phyloP scores from a whole-genome alignment of 176 grass and related monocot species.

The Aegilops longissima region DNA sequence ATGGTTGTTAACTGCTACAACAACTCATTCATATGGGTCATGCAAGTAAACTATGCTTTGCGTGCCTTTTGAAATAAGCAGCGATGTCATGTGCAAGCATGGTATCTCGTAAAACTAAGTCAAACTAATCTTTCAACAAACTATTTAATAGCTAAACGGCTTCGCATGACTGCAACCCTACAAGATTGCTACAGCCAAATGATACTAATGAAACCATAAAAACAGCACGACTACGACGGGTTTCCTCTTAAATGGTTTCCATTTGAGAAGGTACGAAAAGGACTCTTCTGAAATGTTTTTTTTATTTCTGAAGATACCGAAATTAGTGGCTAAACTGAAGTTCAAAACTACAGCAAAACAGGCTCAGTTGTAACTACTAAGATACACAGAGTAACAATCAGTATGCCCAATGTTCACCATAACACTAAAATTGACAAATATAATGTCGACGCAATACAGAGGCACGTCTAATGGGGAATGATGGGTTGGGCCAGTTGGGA shows the following conservation, averaged over 20 bases:
- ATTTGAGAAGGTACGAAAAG: not conserved
- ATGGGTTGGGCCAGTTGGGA: not conserved
- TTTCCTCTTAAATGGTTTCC: not conserved
- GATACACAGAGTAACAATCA: not conserved
- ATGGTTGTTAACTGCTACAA: constrained; percentile 43
- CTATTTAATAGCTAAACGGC: not conserved
- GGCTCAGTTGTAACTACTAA: not conserved
- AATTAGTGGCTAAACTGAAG: not conserved
- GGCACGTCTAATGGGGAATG: not conserved
- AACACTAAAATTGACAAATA: not conserved
- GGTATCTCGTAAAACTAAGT: constrained; percentile 16
- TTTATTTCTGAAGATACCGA: not conserved
- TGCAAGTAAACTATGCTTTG: constrained; percentile 14
- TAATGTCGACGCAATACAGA: not conserved
- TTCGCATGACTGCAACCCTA: not conserved
- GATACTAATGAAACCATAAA: not conserved
- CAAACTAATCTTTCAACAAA: not conserved
- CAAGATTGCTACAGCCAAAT: not conserved
- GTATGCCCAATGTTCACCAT: not conserved
- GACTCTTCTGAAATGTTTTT: not conserved
- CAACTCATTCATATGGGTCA: constrained; percentile 12
- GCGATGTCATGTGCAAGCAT: not conserved
- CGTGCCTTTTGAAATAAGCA: constrained; percentile 9
- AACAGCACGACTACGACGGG: not conserved
- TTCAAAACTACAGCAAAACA: not conserved